Evolutionary conservation across 495 filamentous ascomycete species (phyloP).

Genomic region (Daldinia loculata): DNA sequence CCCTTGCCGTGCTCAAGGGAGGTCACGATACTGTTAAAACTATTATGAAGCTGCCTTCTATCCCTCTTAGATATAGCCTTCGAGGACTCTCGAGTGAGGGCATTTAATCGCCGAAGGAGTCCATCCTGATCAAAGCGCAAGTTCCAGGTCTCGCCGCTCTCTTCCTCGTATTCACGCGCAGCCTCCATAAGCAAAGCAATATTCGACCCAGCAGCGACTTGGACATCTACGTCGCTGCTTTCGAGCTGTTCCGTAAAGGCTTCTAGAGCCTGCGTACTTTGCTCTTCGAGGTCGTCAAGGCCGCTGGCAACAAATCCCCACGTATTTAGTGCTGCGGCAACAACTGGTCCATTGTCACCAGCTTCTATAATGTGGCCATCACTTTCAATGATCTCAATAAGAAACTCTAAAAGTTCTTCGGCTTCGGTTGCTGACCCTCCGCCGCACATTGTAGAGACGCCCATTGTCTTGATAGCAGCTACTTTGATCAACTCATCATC

Average conservation of each 20-base stretch:
- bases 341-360: conserved; percentile 75
- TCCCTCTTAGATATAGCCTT: conserved; percentile 81
- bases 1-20: conserved; percentile 74
- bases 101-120: conserved; percentile 63
- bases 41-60: conserved; percentile 76
- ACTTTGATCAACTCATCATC: conserved; percentile 68
- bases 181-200: conserved; percentile 90
- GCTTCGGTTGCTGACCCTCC: conserved; percentile 76
- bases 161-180: conserved; percentile 73
- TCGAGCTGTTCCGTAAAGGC: conserved; percentile 91
- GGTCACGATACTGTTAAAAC: conserved; percentile 83
- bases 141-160: conserved; percentile 60
- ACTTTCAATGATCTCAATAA: conserved; percentile 85
- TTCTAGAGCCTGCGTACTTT: conserved; percentile 79
- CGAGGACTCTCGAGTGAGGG: conserved; percentile 66
- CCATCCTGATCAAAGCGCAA: conserved; percentile 62
- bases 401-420: conserved; percentile 79
- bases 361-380: conserved; percentile 82
- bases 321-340: conserved; percentile 82
- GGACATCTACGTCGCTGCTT: conserved; percentile 76
- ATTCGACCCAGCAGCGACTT: conserved; percentile 87
- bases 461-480: conserved; percentile 78
- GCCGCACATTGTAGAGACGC: conserved; percentile 77
- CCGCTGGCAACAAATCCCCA: conserved; percentile 90
- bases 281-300: conserved; percentile 78